These are phyloP conservation scores for Ampelocalamus luodianensis DNA, from an alignment of 176 grass and related monocot genomes.

Conservation along the genomic window DNA sequence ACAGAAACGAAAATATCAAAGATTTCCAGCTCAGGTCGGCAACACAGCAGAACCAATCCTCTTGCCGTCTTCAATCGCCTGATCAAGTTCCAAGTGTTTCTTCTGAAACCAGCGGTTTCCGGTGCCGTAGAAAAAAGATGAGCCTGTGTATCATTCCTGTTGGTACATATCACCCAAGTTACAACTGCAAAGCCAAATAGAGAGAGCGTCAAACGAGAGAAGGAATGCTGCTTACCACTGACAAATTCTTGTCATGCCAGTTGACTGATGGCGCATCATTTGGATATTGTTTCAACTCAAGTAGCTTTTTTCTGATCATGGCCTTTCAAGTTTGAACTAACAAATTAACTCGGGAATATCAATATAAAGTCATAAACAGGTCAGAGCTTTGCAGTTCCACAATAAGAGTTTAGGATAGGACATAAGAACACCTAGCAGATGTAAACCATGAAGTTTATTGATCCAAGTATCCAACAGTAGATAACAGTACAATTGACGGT, in stretches of 20 bases:
- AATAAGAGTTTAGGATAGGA: background rate
- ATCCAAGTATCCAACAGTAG: background rate
- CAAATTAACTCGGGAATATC: constrained; percentile 1
- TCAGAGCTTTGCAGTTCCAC: background rate
- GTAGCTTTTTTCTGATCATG: background rate
- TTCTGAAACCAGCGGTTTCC: background rate
- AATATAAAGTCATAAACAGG: background rate
- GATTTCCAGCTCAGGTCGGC: background rate
- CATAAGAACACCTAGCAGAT: background rate
- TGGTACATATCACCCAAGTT: background rate
- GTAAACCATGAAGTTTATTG: background rate
- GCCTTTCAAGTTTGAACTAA: constrained; percentile 26
- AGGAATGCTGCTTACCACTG: background rate
- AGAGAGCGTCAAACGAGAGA: background rate
- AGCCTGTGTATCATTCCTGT: background rate
- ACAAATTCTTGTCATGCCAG: background rate
- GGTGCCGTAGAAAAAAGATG: background rate
- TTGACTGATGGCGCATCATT: background rate
- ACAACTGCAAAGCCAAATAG: constrained; percentile 9
- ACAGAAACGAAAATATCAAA: background rate
- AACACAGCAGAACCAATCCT: background rate
- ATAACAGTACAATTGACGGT: background rate
- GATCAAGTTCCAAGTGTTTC: background rate
- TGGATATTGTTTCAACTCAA: background rate
- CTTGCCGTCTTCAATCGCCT: background rate